phyloP scores from a whole-genome alignment of 805 yeast species.

The Grigorovia humatica region DNA sequence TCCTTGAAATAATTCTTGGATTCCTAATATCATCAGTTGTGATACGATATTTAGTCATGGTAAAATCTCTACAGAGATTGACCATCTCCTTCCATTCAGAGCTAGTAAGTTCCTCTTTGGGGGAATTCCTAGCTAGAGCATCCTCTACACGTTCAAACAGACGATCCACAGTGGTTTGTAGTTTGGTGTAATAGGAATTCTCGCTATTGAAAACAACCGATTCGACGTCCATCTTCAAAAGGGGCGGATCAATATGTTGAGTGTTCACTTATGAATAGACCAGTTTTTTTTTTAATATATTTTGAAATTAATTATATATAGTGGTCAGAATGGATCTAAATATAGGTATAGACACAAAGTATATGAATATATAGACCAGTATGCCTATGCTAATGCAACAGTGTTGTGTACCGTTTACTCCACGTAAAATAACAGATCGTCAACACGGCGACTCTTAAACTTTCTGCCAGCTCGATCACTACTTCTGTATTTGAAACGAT shows the following conservation, averaged over 20 bases:
- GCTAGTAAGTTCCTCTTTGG: neutral
- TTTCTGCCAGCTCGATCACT: slow-evolving; percentile 76
- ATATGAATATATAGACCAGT: neutral
- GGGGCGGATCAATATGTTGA: neutral
- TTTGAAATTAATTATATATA: no score
- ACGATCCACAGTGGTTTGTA: neutral
- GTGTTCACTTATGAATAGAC: no score
- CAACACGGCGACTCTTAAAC: slow-evolving; percentile 71
- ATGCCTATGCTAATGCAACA: neutral
- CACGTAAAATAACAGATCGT: slow-evolving; percentile 36
- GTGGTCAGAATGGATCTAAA: no score
- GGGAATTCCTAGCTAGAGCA: no score
- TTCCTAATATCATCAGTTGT: neutral
- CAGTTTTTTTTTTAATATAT: no score
- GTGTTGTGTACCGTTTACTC: no score
- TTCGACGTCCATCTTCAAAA: neutral
- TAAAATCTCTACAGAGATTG: neutral
- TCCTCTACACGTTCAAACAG: neutral
- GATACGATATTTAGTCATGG: neutral
- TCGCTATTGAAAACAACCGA: neutral
- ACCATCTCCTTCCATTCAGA: neutral
- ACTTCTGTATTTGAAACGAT: slow-evolving; percentile 63
- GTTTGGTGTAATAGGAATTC: neutral
- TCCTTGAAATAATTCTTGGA: neutral
- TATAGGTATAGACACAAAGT: no score